Percentiles rank a stretch among this genome's conserved stretches.
Evolutionary conservation across 768 basidiomycete species (phyloP).

Genomic region (Termitomyces sp.): DNA sequence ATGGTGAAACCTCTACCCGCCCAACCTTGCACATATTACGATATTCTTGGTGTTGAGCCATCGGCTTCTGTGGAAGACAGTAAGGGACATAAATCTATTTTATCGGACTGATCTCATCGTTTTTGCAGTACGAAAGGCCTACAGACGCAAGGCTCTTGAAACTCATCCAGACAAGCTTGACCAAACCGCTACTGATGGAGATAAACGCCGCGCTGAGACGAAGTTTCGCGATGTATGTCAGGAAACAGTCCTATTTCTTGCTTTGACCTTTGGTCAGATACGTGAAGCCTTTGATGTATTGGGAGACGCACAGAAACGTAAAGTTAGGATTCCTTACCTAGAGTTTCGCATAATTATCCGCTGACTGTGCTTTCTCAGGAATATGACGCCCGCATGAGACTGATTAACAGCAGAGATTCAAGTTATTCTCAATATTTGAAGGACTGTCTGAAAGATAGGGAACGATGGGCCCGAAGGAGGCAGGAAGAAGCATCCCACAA

Average conservation of each 20-base stretch:
- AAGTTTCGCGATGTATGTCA: constrained; percentile 54
- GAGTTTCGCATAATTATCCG: background rate
- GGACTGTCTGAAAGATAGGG: constrained; percentile 41
- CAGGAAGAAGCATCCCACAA: constrained; percentile 34
- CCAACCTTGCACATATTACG: constrained; percentile 30
- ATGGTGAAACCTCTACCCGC: constrained; percentile 15
- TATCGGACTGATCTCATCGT: background rate
- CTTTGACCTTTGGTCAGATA: constrained; percentile 34
- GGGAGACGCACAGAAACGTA: constrained; percentile 48
- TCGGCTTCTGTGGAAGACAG: constrained; percentile 48
- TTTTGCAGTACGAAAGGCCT: constrained; percentile 55
- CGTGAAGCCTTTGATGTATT: constrained; percentile 58
- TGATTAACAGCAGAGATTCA: constrained; percentile 18
- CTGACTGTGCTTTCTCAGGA: constrained; percentile 22
- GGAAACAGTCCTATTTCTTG: background rate
- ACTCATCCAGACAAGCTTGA: constrained; percentile 73
- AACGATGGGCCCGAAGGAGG: constrained; percentile 47
- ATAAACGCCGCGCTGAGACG: constrained; percentile 47
- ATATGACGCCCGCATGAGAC: constrained; percentile 39
- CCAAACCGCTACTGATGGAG: constrained; percentile 41
- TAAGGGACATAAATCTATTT: constrained; percentile 18
- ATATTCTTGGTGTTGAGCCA: constrained; percentile 39
- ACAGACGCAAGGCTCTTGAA: constrained; percentile 60
- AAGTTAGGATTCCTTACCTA: constrained; percentile 28
- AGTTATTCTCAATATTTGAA: constrained; percentile 33